These are phyloP conservation scores for Mucor irregularis DNA, from an alignment of 371 early-diverging fungal genomes.

Conservation along the genomic window DNA sequence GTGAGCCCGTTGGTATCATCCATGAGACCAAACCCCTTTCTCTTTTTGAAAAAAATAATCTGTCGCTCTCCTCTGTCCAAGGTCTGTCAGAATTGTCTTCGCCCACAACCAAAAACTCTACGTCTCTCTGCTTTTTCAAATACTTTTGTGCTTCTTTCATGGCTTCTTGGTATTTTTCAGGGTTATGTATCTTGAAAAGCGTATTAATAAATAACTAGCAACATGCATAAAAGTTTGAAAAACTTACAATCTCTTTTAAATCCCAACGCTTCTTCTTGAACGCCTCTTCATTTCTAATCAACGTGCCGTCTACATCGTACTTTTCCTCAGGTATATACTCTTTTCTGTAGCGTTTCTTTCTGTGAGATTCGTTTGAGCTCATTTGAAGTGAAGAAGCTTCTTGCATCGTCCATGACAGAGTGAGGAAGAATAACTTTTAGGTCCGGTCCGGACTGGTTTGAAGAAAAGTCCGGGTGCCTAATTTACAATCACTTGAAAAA, in stretches of 20 bases:
- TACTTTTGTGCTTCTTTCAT: constrained; percentile 37
- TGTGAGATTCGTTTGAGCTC: no score
- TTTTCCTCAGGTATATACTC: constrained; percentile 39
- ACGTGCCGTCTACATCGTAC: constrained; percentile 41
- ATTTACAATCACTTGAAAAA: no score
- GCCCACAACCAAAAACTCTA: not conserved
- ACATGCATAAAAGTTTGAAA: not conserved
- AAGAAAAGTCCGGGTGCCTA: no score
- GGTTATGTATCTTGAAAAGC: constrained; percentile 27
- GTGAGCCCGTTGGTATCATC: constrained; percentile 42
- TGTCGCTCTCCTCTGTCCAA: constrained; percentile 48
- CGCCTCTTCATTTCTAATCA: constrained; percentile 35
- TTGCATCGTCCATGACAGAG: no score
- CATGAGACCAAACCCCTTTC: constrained; percentile 42
- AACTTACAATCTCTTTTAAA: constrained; percentile 41
- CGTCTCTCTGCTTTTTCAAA: constrained; percentile 24
- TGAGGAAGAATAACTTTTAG: not conserved
- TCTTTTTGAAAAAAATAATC: constrained; percentile 44
- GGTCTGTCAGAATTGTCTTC: constrained; percentile 6
- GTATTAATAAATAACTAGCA: not conserved
- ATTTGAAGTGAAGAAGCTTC: no score
- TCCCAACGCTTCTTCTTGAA: constrained; percentile 36
- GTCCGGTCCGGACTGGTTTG: not conserved
- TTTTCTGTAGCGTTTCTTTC: no score
- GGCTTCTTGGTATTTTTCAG: constrained; percentile 25